A percentile compares a stretch with the other conserved stretches of the same genome.
phyloP scores from a whole-genome alignment of 192 early-diverging fungal genomes.

The Rhizophagus sp. region DNA sequence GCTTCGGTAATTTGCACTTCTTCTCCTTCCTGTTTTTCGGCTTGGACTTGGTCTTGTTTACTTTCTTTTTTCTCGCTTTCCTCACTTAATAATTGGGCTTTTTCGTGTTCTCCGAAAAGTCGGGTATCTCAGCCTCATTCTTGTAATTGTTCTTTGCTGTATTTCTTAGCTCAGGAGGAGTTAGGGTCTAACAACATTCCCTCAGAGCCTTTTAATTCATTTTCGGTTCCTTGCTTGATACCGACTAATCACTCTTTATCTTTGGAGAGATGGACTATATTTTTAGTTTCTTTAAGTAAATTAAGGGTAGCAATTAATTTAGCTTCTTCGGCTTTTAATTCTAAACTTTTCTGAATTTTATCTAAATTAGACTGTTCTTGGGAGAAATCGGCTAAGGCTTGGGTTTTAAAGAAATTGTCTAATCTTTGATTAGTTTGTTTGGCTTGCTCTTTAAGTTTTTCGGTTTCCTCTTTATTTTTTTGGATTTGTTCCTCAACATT shows the following conservation, averaged over 20 bases:
- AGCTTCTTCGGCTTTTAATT: slow-evolving; percentile 18
- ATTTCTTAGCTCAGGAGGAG: slow-evolving; percentile 10
- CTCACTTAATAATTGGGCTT: too few species aligned
- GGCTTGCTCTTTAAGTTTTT: slow-evolving; percentile 16
- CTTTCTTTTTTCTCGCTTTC: too few species aligned
- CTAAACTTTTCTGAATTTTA: slow-evolving; percentile 14
- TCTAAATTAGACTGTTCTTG: neutral
- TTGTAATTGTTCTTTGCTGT: slow-evolving; percentile 5
- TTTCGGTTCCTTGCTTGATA: neutral
- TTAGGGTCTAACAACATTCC: too few species aligned
- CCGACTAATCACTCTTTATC: slow-evolving; percentile 11
- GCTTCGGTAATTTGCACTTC: too few species aligned
- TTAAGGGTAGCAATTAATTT: neutral
- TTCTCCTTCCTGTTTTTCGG: too few species aligned
- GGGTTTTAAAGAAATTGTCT: neutral
- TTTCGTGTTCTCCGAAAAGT: slow-evolving; percentile 11
- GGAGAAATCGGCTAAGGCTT: neutral
- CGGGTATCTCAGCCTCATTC: neutral
- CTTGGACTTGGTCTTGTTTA: too few species aligned
- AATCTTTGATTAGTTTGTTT: slow-evolving; percentile 1
- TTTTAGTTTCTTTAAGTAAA: slow-evolving; percentile 14
- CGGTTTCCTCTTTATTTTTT: slow-evolving; percentile 17
- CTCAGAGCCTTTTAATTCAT: too few species aligned
- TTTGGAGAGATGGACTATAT: neutral
- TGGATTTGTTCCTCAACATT: slow-evolving; percentile 11